Evolutionary conservation across 345 rosid genomes (phyloP).

Genomic region (Ceriops zippeliana): DNA sequence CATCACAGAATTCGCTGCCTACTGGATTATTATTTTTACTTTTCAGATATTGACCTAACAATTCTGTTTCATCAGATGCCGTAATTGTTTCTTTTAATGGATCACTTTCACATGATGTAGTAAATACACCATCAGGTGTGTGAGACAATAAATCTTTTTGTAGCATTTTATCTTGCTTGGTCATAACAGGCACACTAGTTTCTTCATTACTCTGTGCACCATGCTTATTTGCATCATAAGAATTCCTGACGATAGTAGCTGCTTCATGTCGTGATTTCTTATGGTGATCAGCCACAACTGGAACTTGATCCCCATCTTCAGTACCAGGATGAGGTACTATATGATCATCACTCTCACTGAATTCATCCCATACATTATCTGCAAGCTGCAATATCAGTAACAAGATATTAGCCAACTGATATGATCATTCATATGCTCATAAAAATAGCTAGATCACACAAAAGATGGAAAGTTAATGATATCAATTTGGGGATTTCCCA

Average conservation of each 20-base stretch:
- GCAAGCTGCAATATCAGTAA: constrained; percentile 45
- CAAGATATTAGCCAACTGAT: constrained; percentile 4
- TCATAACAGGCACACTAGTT: constrained; percentile 17
- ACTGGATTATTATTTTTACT: constrained; percentile 26
- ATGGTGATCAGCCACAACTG: constrained; percentile 28
- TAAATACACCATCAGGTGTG: constrained; percentile 38
- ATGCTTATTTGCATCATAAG: constrained; percentile 27
- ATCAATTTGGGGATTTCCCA: background rate
- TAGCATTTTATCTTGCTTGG: constrained; percentile 47
- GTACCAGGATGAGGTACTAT: constrained; percentile 56
- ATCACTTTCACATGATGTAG: constrained; percentile 34
- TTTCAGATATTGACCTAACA: constrained; percentile 41
- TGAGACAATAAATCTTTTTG: constrained; percentile 52
- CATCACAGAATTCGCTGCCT: constrained; percentile 37
- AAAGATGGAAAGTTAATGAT: background rate
- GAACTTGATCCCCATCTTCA: constrained; percentile 36
- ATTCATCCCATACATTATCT: constrained; percentile 51
- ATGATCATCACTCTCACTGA: constrained; percentile 58
- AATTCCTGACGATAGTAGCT: constrained; percentile 33
- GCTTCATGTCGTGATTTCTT: constrained; percentile 50
- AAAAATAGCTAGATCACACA: background rate
- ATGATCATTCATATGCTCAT: background rate
- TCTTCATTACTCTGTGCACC: constrained; percentile 34
- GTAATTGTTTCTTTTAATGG: constrained; percentile 39
- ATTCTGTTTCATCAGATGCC: constrained; percentile 40